phyloP scores from a whole-genome alignment of 768 basidiomycete genomes.

The Boletus rex-veris region DNA sequence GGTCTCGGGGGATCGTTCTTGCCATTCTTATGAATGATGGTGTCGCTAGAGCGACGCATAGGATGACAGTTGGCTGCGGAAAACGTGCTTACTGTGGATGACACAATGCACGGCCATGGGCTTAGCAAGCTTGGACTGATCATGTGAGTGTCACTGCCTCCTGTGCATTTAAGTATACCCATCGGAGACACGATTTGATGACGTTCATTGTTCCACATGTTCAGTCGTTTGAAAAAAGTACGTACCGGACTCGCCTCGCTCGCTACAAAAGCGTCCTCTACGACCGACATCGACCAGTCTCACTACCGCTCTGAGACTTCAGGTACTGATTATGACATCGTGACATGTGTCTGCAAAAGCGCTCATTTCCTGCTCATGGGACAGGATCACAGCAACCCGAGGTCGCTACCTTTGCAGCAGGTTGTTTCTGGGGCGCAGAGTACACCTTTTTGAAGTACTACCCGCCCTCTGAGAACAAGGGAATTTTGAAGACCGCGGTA shows the following conservation, averaged over 20 bases:
- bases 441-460: conserved; percentile 82
- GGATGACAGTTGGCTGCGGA: no score
- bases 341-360: background rate
- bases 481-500: conserved; percentile 69
- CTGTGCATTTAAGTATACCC: no score
- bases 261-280: conserved; percentile 12
- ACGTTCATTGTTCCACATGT: conserved; percentile 13
- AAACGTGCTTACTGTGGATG: no score
- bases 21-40: no score
- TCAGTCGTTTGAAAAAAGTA: conserved; percentile 23
- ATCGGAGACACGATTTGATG: no score
- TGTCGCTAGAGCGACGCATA: no score
- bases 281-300: conserved; percentile 36
- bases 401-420: conserved; percentile 47
- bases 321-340: conserved; percentile 6
- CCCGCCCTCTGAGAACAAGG: conserved; percentile 66
- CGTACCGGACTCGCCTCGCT: conserved; percentile 23
- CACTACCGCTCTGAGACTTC: conserved; percentile 38
- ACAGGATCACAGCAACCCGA: conserved; percentile 44
- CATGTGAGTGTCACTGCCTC: no score
- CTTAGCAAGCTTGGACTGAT: no score
- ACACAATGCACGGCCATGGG: no score
- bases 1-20: no score
- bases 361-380: conserved; percentile 14
- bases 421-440: conserved; percentile 89